phyloP scores from a whole-genome alignment of 1,284 basidiomycete species.

The Cryptococcus sp. region DNA sequence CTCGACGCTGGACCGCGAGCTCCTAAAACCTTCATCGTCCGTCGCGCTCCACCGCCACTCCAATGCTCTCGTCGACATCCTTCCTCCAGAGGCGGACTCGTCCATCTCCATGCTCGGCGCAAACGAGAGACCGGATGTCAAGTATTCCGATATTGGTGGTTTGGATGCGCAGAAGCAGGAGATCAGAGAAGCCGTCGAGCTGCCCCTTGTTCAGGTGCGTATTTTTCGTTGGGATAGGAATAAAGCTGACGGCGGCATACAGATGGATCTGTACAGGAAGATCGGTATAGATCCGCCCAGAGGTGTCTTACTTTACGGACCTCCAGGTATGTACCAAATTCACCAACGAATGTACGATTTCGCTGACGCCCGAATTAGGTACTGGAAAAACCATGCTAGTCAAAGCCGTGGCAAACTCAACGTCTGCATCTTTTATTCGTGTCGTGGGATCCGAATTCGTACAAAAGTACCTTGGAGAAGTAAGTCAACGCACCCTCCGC shows the following conservation, averaged over 20 bases:
- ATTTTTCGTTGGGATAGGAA: neutral
- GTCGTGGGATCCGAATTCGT: slow-evolving; percentile 99
- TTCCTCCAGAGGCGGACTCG: slow-evolving; percentile 98
- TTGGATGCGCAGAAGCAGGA: slow-evolving; percentile 99
- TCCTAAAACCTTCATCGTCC: slow-evolving; percentile 94
- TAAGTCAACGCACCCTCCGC: slow-evolving; percentile 9
- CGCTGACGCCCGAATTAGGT: slow-evolving; percentile 59
- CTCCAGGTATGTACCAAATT: slow-evolving; percentile 65
- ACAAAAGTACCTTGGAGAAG: slow-evolving; percentile 97
- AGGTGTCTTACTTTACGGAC: slow-evolving; percentile 89
- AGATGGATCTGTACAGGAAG: slow-evolving; percentile 98
- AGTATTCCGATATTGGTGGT: slow-evolving; percentile 89
- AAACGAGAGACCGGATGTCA: slow-evolving; percentile 91
- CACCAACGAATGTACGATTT: neutral
- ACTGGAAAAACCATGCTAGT: slow-evolving; percentile 99
- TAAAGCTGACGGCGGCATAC: slow-evolving; percentile 41
- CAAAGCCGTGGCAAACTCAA: slow-evolving; percentile 97
- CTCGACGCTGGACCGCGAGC: slow-evolving; percentile 93
- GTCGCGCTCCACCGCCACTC: slow-evolving; percentile 98
- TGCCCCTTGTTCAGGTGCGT: slow-evolving; percentile 74
- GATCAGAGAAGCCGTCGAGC: slow-evolving; percentile 96
- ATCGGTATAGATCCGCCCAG: slow-evolving; percentile 99
- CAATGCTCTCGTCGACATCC: slow-evolving; percentile 96
- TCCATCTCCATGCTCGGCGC: slow-evolving; percentile 91
- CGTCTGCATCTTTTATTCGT: slow-evolving; percentile 95